These are phyloP conservation scores for Capsicum baccatum DNA, from an alignment of 257 asterid species.

Conservation along the genomic window DNA sequence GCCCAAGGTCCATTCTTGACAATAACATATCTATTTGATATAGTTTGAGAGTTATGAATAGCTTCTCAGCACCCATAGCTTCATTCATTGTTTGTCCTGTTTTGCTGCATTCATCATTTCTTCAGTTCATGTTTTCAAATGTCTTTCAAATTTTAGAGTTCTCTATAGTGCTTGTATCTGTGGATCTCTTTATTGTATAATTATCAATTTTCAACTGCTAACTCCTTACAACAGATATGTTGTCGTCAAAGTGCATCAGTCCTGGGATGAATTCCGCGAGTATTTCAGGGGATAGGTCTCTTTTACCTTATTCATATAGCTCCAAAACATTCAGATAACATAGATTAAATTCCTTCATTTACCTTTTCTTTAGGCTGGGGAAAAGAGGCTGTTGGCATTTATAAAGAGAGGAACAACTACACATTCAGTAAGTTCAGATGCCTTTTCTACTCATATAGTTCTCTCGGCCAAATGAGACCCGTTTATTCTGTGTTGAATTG, in stretches of 20 bases:
- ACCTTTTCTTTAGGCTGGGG: constrained; percentile 64
- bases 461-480: not conserved
- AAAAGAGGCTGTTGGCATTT: constrained; percentile 90
- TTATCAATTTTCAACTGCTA: constrained; percentile 37
- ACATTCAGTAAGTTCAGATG: constrained; percentile 69
- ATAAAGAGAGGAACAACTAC: constrained; percentile 76
- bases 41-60: constrained; percentile 8
- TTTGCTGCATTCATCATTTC: not conserved
- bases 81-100: not conserved
- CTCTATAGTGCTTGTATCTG: not conserved
- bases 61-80: too few species aligned
- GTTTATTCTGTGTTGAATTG: not conserved
- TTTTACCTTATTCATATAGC: constrained; percentile 24
- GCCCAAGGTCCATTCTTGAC: too few species aligned
- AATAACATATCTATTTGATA: not conserved
- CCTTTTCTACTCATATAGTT: constrained; percentile 1
- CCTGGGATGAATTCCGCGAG: constrained; percentile 87
- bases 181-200: not conserved
- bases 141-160: not conserved
- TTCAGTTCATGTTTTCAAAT: not conserved
- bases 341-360: constrained; percentile 29
- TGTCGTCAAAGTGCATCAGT: constrained; percentile 82
- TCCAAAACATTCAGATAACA: not conserved
- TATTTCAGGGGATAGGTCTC: constrained; percentile 79
- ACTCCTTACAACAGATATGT: constrained; percentile 70